These are phyloP conservation scores for Cercospora beticola DNA, from an alignment of 2,329 filamentous ascomycete species.

Conservation along the genomic window DNA sequence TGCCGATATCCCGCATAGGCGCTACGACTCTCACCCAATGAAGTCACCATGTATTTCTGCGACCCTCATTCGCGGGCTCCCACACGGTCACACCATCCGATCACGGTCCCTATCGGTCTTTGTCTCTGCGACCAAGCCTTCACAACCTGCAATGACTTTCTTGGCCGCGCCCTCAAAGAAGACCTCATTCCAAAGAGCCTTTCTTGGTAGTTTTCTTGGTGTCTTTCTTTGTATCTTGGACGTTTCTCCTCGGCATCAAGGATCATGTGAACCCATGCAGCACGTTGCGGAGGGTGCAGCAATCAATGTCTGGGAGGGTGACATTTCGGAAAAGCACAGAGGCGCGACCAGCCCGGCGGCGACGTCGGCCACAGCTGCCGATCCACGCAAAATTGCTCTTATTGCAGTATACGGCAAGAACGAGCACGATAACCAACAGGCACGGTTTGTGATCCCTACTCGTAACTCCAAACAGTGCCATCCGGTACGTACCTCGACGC, in stretches of 20 bases:
- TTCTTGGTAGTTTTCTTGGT: constrained; percentile 3
- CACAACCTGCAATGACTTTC: background rate
- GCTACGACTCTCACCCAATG: background rate
- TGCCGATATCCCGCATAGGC: background rate
- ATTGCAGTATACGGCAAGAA: background rate
- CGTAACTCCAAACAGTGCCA: constrained; percentile 4
- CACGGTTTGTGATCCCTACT: constrained; percentile 7
- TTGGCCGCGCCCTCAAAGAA: background rate
- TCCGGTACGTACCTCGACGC: constrained; percentile 1
- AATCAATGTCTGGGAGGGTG: background rate
- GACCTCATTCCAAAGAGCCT: constrained; percentile 1
- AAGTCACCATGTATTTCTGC: background rate
- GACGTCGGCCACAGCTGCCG: constrained; percentile 4
- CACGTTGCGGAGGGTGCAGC: background rate
- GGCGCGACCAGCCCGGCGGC: background rate
- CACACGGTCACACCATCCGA: background rate
- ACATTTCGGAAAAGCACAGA: background rate
- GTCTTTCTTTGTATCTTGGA: background rate
- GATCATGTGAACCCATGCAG: constrained; percentile 7
- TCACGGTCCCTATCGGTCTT: constrained; percentile 4
- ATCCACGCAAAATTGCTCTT: background rate
- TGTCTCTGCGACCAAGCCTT: constrained; percentile 11
- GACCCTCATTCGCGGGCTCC: constrained; percentile 5
- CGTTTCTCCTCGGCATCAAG: background rate
- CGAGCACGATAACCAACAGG: constrained; percentile 11